These are phyloP conservation scores for Hypholoma sublateritium DNA, from an alignment of 768 basidiomycete species.

Conservation along the genomic window DNA sequence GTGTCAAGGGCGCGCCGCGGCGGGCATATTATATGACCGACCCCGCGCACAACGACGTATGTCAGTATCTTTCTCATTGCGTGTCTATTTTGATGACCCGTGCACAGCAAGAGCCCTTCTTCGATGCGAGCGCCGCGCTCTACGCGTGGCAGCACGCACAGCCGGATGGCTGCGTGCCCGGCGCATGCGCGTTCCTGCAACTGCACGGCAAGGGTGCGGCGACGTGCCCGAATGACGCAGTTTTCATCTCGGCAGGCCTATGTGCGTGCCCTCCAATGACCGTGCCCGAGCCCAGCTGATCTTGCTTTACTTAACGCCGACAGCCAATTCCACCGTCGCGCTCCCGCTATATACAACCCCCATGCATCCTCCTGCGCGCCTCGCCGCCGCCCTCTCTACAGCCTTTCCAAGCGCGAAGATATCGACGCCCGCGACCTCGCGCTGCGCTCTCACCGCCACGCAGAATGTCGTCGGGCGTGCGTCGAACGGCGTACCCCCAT, in stretches of 20 bases:
- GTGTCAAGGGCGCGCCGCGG: conserved; percentile 21
- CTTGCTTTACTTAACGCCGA: neutral
- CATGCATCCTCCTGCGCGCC: neutral
- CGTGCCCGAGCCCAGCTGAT: neutral
- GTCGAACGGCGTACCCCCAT: conserved; percentile 34
- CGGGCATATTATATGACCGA: conserved; percentile 43
- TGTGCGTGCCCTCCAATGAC: conserved; percentile 30
- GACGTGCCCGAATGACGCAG: conserved; percentile 37
- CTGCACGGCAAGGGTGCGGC: conserved; percentile 43
- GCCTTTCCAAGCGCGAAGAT: neutral
- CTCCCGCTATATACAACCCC: neutral
- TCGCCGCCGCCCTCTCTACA: neutral
- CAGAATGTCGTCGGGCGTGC: conserved; percentile 45
- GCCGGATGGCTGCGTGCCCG: conserved; percentile 34
- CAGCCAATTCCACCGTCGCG: neutral
- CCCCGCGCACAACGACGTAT: conserved; percentile 44
- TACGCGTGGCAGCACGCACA: conserved; percentile 37
- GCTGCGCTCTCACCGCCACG: conserved; percentile 41
- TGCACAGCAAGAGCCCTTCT: conserved; percentile 42
- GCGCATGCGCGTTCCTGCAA: conserved; percentile 45
- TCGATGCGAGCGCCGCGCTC: conserved; percentile 37
- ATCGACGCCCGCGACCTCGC: conserved; percentile 36
- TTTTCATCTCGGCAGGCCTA: conserved; percentile 47
- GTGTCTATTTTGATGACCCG: neutral
- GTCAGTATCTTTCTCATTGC: neutral